Evolutionary conservation across 2,329 filamentous ascomycete species (phyloP), one percentile per base, ranked within the genome.

Genomic region (Fusarium burgessii): DNA sequence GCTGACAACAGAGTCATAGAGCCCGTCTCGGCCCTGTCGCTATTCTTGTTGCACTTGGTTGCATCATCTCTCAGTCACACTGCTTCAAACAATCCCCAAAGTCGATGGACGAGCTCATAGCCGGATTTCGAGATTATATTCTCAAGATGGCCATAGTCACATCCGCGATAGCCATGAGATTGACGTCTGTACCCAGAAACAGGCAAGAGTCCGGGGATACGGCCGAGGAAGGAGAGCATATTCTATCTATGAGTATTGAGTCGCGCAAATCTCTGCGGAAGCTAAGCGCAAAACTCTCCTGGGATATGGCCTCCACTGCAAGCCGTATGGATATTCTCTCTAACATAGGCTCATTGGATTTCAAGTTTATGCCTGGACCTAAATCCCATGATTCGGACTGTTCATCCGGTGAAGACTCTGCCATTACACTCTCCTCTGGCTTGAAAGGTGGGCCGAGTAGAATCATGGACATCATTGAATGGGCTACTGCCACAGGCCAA

Each of bases 1-100:
- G 66, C 73, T 75, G 55, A 75, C 54, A 60, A 36, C 52, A 42
- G 23, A 25, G 25, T 40, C 40, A 27, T 43, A 75, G 73, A 70
- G 58, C 51, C 33, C 71, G 69, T 36, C 65, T 76, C 52, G 60
- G 50, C 29, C 50, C 42, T 32, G 42, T 73, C 27, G 62, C 63
- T 29, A 36, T 50, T 8, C 18, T 64, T 40, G 27, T 63, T 32
- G 64, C 61, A 35, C 38, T 73, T 8, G 52, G 40, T 35, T 64
- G 43, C 42, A 42, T 68, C 14, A 45, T 59, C 45, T 56, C 57
- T 46, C 62, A 62, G n/a, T 36, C 56, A 17, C 18, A 38, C 7
- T 50, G 36, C 46, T 58, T 58, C 23, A 40, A 23, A 7, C 49
- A 51, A 29, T 29, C 45, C 38, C 52, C 23, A 33, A 40, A 51